Base-by-base conservation (phyloP, 2,329 filamentous ascomycete species). In the Claviceps sp. region DNA sequence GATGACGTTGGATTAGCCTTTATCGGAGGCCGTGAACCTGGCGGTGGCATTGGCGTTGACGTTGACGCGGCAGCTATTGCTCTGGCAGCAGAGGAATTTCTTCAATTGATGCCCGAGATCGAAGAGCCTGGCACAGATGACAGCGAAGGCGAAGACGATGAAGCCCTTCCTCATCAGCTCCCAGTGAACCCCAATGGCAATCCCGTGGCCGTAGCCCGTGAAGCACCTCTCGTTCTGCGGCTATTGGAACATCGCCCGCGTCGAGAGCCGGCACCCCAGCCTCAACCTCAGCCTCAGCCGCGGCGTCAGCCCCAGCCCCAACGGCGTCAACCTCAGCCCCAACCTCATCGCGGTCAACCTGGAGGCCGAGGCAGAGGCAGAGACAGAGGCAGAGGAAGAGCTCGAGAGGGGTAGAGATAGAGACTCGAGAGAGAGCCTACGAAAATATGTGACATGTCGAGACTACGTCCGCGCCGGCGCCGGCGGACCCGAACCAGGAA, bases 221-320 rank as follows among this genome's bases (percentile, higher is more conserved):
- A 81, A 59, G 77, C 74, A 1, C 77, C 77, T 4, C 70, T 80
- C 11, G 76, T 81, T 13, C 71, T 81, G 34, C 71, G 77, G 34
- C 74, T 81, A 30, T 71, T 73, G 41, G 69, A 70, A 40, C 65
- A 67, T 48, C 65, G 65, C 50, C 62, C 59, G 38, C 63, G 56
- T 50, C 60, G 58, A 26, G 62, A 58, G 16, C 47, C 40, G 4
- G 47, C 51, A 40, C 47, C 47, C 7, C 51, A 41, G 20, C 51
- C 51, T 14, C 50, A 41, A 20, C 45, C 30, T 45, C 51, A 18
- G 24, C 51, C 51, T 24, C 38, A 18, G 38, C 30, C 30, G 30
- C 30, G 30, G 30, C 30, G 47, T 22, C 41, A 13, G 8, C 41
- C 22, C 24, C 20, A 43, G 24, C 42, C 24, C 34, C 7, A 18